phyloP scores from a whole-genome alignment of 495 filamentous ascomycete species.

The Cetradonia linearis region DNA sequence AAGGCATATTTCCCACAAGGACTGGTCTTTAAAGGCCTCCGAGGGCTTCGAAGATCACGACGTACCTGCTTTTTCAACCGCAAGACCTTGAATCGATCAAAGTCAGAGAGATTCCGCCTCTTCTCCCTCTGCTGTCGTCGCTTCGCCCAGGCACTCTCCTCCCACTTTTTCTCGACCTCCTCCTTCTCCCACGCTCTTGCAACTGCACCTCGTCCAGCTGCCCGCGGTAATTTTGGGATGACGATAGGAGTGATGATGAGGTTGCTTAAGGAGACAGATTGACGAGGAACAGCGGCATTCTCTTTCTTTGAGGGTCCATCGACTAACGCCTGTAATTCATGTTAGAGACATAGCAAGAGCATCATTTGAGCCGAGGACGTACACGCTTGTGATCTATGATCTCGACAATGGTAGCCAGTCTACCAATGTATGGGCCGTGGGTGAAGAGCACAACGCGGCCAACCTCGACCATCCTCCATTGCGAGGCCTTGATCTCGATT shows the following conservation, averaged over 20 bases:
- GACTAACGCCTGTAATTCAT: slow-evolving; percentile 63
- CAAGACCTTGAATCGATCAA: slow-evolving; percentile 99
- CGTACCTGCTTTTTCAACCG: slow-evolving; percentile 90
- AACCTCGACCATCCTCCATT: slow-evolving; percentile 91
- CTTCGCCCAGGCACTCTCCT: slow-evolving; percentile 81
- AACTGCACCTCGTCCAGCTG: slow-evolving; percentile 69
- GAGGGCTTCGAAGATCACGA: slow-evolving; percentile 7
- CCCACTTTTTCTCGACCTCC: slow-evolving; percentile 85
- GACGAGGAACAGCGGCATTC: slow-evolving; percentile 68
- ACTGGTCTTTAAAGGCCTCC: not conserved
- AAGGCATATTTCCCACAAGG: not conserved
- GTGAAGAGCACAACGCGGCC: slow-evolving; percentile 87
- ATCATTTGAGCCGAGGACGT: slow-evolving; percentile 39
- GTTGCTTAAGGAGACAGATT: slow-evolving; percentile 65
- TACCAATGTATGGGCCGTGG: slow-evolving; percentile 64
- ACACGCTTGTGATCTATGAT: slow-evolving; percentile 99
- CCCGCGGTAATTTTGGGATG: slow-evolving; percentile 78
- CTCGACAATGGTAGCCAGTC: slow-evolving; percentile 89
- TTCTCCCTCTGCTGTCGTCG: slow-evolving; percentile 69
- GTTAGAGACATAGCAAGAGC: not conserved
- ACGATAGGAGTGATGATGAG: slow-evolving; percentile 84
- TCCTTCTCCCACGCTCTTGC: slow-evolving; percentile 77
- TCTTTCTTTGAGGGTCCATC: slow-evolving; percentile 79
- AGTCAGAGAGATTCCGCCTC: slow-evolving; percentile 86
- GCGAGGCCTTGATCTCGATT: slow-evolving; percentile 62